A percentile compares a stretch with the other conserved stretches of the same genome.
Conservation (phyloP, 306 rosid species). For the Cucurbita maxima region DNA sequence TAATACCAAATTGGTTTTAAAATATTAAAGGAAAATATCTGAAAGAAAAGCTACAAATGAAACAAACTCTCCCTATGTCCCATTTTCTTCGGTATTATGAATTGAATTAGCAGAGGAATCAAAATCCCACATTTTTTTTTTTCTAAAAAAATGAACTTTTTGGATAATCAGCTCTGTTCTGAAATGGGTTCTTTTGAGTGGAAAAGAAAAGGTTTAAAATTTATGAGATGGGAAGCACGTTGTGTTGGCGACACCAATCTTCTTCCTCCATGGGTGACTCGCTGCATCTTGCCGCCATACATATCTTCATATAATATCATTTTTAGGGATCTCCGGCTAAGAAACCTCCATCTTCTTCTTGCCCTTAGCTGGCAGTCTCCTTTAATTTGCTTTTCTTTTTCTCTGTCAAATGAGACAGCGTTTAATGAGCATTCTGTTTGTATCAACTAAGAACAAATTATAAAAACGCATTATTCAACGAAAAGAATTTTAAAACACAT, state of each 20-base stretch:
- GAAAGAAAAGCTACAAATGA: too few species aligned
- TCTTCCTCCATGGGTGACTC: neutral
- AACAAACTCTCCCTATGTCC: neutral
- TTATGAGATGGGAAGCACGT: constrained; percentile 2
- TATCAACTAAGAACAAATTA: neutral
- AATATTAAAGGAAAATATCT: too few species aligned
- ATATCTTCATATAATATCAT: neutral
- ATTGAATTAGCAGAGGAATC: neutral
- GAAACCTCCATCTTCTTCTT: neutral
- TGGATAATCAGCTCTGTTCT: neutral
- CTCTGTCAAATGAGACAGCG: neutral
- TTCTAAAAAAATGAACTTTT: neutral
- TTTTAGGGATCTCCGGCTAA: neutral
- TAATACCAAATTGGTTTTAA: too few species aligned
- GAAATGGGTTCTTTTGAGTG: neutral
- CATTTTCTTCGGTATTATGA: neutral
- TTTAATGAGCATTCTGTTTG: neutral
- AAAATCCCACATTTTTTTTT: neutral
- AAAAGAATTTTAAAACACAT: neutral
- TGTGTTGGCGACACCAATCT: neutral
- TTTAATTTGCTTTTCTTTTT: neutral
- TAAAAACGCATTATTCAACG: neutral
- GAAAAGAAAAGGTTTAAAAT: neutral
- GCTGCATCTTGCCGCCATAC: constrained; percentile 7
- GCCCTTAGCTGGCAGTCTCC: neutral